These are phyloP conservation scores for Fusarium newnesense DNA, from an alignment of 2,329 filamentous ascomycete genomes.

Conservation along the genomic window DNA sequence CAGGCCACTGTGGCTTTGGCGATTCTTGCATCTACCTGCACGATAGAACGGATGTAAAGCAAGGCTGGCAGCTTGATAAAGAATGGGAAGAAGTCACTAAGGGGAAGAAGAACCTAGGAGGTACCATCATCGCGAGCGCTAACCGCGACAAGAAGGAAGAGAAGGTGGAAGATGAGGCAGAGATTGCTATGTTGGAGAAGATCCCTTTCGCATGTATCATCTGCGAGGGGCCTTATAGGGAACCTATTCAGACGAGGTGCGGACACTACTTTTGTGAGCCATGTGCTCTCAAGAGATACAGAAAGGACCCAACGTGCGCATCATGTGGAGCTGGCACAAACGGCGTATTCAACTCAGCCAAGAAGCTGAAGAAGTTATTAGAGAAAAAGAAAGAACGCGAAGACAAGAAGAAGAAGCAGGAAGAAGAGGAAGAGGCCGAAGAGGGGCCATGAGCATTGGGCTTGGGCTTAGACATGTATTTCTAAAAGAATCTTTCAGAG, in stretches of 20 bases:
- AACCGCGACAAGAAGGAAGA: slow-evolving; percentile 55
- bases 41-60: slow-evolving; percentile 57
- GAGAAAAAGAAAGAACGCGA: slow-evolving; percentile 75
- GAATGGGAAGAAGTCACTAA: slow-evolving; percentile 92
- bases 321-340: slow-evolving; percentile 86
- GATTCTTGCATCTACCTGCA: slow-evolving; percentile 48
- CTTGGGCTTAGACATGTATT: background rate
- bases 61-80: slow-evolving; percentile 93
- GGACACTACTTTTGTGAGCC: slow-evolving; percentile 96
- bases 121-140: slow-evolving; percentile 70
- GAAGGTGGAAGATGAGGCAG: slow-evolving; percentile 60
- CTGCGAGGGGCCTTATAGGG: slow-evolving; percentile 80
- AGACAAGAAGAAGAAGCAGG: slow-evolving; percentile 65
- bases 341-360: slow-evolving; percentile 90
- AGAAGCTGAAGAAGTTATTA: slow-evolving; percentile 82
- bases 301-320: slow-evolving; percentile 86
- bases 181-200: slow-evolving; percentile 79
- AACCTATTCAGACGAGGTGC: slow-evolving; percentile 87
- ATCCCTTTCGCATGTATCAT: slow-evolving; percentile 93
- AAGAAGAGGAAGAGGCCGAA: slow-evolving; percentile 59
- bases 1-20: slow-evolving; percentile 58
- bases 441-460: slow-evolving; percentile 39
- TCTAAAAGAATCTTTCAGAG: background rate
- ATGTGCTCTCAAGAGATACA: slow-evolving; percentile 87
- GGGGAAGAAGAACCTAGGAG: slow-evolving; percentile 70